These are phyloP conservation scores for Staphylotrichum tortipilum DNA, from an alignment of 495 filamentous ascomycete genomes.

Conservation along the genomic window DNA sequence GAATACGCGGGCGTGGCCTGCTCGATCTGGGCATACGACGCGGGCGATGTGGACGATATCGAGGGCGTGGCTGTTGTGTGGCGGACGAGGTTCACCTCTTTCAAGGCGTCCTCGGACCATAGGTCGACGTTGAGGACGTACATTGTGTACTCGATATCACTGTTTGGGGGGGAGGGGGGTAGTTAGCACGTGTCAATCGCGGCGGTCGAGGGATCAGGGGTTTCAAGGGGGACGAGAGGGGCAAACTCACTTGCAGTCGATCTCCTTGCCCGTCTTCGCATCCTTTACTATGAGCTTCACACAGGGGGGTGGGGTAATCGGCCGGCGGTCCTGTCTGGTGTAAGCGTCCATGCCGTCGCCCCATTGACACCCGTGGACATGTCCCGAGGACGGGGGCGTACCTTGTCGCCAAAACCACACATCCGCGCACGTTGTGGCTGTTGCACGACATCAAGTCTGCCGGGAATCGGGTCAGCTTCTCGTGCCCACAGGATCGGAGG, in stretches of 20 bases:
- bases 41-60: conserved; percentile 61
- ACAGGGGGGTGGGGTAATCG: conserved; percentile 93
- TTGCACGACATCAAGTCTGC: conserved; percentile 75
- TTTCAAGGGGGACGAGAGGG: too few relatives aligned
- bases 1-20: conserved; percentile 26
- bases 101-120: conserved; percentile 74
- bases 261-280: conserved; percentile 68
- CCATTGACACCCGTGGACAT: too few relatives aligned
- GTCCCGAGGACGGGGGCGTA: too few relatives aligned
- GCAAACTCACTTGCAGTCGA: conserved; percentile 72
- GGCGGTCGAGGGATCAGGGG: too few relatives aligned
- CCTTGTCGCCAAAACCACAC: conserved; percentile 99
- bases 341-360: too few relatives aligned
- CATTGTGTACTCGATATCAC: conserved; percentile 68
- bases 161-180: conserved; percentile 12
- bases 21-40: conserved; percentile 27
- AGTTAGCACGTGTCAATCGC: conserved; percentile 15
- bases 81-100: conserved; percentile 89
- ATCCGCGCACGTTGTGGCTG: conserved; percentile 92
- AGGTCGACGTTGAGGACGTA: conserved; percentile 92
- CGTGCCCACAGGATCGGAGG: not conserved
- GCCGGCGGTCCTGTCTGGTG: conserved; percentile 67
- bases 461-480: conserved; percentile 13
- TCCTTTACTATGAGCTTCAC: conserved; percentile 79
- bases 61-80: conserved; percentile 81